phyloP scores from a whole-genome alignment of 345 rosid genomes.

The Chamaenerion angustifolium region DNA sequence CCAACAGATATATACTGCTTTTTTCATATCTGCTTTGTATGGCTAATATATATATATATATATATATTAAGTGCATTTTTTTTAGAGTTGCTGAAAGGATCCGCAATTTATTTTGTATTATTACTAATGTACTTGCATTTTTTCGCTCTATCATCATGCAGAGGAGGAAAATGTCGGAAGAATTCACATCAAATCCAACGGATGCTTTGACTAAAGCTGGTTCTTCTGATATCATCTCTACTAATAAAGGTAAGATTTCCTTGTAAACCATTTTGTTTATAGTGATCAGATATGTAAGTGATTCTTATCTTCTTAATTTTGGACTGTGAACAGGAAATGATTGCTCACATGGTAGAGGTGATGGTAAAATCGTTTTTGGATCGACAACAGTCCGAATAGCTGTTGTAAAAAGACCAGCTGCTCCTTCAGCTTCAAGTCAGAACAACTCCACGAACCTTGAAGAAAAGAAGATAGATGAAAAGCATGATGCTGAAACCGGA shows the following conservation, averaged over 20 bases:
- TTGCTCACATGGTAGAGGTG: conserved; percentile 9
- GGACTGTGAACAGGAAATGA: conserved; percentile 12
- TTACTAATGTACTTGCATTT: too few species aligned
- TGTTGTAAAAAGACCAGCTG: conserved; percentile 35
- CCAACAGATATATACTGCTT: too few species aligned
- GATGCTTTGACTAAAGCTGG: conserved; percentile 10
- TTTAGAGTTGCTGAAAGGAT: too few species aligned
- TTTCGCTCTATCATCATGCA: conserved; percentile 1
- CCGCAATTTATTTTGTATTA: too few species aligned
- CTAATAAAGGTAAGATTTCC: conserved; percentile 5
- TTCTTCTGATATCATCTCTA: neutral
- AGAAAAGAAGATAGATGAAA: conserved; percentile 16
- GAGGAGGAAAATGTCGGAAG: conserved; percentile 8
- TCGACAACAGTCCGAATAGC: conserved; percentile 26
- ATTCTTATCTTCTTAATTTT: neutral
- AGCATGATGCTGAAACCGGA: conserved; percentile 13
- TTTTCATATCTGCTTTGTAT: too few species aligned
- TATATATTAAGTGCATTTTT: too few species aligned
- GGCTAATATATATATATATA: too few species aligned
- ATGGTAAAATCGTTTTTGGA: conserved; percentile 16
- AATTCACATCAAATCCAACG: conserved; percentile 2
- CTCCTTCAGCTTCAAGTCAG: conserved; percentile 7
- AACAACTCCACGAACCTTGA: conserved; percentile 10
- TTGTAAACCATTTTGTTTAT: neutral
- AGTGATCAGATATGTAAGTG: neutral